Conservation (phyloP, 2,329 filamentous ascomycete genomes). For the Curvularia hawaiiensis region DNA sequence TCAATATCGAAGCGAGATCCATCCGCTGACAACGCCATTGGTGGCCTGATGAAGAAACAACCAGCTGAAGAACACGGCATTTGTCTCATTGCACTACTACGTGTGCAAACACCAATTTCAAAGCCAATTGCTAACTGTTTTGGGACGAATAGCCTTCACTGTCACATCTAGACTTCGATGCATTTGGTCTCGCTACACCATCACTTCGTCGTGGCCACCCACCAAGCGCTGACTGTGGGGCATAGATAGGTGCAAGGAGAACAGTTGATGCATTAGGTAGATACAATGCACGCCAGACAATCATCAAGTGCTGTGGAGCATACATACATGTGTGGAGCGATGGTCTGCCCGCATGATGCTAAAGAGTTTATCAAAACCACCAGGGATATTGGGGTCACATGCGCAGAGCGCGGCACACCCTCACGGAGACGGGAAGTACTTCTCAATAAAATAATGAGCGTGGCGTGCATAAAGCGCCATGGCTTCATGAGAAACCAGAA, state of each 20-base stretch:
- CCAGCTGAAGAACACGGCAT: neutral
- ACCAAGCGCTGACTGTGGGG: too few species aligned
- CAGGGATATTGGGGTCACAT: neutral
- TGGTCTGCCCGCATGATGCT: too few species aligned
- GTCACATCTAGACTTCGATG: neutral
- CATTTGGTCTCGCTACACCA: neutral
- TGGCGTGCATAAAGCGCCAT: neutral
- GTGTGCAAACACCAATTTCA: neutral
- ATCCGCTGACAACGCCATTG: neutral
- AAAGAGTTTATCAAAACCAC: too few species aligned
- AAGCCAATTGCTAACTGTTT: neutral
- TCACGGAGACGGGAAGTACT: neutral
- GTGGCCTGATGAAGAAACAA: neutral
- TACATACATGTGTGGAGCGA: too few species aligned
- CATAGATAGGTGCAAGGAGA: too few species aligned
- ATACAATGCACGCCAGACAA: too few species aligned
- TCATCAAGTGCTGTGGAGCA: too few species aligned
- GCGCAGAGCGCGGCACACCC: neutral
- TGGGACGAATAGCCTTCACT: neutral
- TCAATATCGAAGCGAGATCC: slow-evolving; percentile 3
- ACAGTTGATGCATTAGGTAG: too few species aligned
- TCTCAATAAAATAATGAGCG: neutral
- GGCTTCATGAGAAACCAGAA: neutral
- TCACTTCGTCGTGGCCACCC: neutral
- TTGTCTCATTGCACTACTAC: neutral